phyloP scores from a whole-genome alignment of 2,329 filamentous ascomycete species.

The Scleromitrula shiraiana region DNA sequence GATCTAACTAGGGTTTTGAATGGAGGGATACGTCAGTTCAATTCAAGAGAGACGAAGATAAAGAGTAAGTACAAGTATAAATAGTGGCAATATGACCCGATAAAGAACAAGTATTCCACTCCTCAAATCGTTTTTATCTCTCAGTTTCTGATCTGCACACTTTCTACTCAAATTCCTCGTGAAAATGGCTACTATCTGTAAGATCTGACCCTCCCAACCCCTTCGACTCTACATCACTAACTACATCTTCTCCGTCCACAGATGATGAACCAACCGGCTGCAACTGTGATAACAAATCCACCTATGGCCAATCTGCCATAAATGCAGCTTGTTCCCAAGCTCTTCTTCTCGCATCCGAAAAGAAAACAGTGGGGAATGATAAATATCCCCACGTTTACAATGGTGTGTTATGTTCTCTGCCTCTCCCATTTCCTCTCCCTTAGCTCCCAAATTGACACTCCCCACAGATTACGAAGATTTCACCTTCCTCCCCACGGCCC shows the following conservation, averaged over 20 bases:
- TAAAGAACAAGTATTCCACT: too few species aligned
- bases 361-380: slow-evolving; percentile 21
- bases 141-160: not conserved
- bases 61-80: not conserved
- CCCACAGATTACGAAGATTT: slow-evolving; percentile 28
- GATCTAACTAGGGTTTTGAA: too few species aligned
- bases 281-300: slow-evolving; percentile 21
- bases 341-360: slow-evolving; percentile 21
- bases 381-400: slow-evolving; percentile 30
- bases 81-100: too few species aligned
- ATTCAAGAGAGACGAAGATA: too few species aligned
- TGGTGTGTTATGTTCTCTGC: slow-evolving; percentile 9
- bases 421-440: not conserved
- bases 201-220: not conserved
- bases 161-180: not conserved
- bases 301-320: slow-evolving; percentile 22
- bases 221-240: not conserved
- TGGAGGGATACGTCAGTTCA: too few species aligned
- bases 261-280: slow-evolving; percentile 19
- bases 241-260: not conserved
- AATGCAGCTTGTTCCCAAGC: slow-evolving; percentile 23
- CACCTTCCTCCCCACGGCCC: slow-evolving; percentile 24
- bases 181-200: slow-evolving; percentile 9
- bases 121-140: not conserved
- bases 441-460: not conserved